Evolutionary conservation across 139 green algal genomes (phyloP).

Genomic region (Gonium pectorale): DNA sequence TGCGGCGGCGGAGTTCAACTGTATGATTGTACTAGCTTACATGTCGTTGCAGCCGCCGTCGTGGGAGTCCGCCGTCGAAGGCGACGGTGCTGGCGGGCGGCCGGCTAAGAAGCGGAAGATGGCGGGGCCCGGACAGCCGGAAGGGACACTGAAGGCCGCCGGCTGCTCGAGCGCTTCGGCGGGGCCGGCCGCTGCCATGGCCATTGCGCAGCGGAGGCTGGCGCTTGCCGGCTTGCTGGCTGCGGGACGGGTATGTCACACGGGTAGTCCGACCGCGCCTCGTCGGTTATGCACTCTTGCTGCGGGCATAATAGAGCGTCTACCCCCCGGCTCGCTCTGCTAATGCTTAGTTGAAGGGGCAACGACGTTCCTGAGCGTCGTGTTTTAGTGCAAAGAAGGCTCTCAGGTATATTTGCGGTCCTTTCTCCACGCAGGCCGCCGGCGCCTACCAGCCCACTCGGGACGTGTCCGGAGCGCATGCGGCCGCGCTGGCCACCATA

Average conservation of each 20-base stretch:
- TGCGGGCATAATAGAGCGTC: no score
- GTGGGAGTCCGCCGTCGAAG: background rate
- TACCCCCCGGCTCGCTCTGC: no score
- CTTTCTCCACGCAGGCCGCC: background rate
- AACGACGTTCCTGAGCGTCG: no score
- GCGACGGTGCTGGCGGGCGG: background rate
- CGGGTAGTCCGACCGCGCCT: no score
- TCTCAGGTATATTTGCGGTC: no score
- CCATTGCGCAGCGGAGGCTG: background rate
- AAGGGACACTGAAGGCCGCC: no score
- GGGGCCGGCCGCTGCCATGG: no score
- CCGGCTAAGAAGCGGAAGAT: constrained; percentile 7
- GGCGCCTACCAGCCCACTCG: constrained; percentile 41
- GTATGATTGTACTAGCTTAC: constrained; percentile 35
- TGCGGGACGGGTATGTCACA: background rate
- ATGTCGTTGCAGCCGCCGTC: constrained; percentile 16
- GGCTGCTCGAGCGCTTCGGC: no score
- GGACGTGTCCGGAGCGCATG: constrained; percentile 12
- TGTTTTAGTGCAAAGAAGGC: no score
- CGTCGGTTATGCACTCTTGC: no score
- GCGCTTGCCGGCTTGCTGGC: background rate
- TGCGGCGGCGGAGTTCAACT: constrained; percentile 38
- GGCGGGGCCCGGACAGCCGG: no score
- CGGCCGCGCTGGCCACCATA: constrained; percentile 3
- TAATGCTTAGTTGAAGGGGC: no score